A percentile compares a stretch with the other conserved stretches of the same genome.
These are phyloP conservation scores for Coemansia aciculifera DNA, from an alignment of 192 early-diverging fungal species.

Conservation along the genomic window DNA sequence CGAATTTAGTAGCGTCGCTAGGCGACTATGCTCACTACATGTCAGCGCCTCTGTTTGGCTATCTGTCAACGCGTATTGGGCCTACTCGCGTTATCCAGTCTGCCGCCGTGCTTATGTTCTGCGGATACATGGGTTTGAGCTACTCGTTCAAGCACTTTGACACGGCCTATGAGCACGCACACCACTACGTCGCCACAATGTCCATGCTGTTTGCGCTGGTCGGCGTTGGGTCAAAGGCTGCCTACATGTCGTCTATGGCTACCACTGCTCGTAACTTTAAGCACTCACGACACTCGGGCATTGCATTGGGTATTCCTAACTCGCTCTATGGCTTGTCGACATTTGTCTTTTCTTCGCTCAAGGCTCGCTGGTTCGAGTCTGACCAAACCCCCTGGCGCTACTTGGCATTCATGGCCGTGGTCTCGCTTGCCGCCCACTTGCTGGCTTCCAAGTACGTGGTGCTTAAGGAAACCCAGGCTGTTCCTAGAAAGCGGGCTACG, in stretches of 20 bases:
- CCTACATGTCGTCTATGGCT: constrained; percentile 63
- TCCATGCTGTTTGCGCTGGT: constrained; percentile 58
- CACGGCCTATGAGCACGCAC: constrained; percentile 3
- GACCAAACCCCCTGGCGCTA: constrained; percentile 55
- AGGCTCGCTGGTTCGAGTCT: constrained; percentile 53
- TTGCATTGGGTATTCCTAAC: constrained; percentile 63
- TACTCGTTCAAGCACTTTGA: constrained; percentile 27
- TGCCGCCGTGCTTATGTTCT: constrained; percentile 38
- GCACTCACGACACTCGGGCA: constrained; percentile 50
- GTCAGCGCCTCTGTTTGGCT: constrained; percentile 60
- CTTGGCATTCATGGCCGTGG: constrained; percentile 56
- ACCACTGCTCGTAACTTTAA: constrained; percentile 63
- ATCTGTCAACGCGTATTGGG: constrained; percentile 50
- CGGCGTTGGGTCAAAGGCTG: constrained; percentile 62
- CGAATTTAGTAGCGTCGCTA: constrained; percentile 62
- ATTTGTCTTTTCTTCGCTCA: constrained; percentile 61
- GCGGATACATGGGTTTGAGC: constrained; percentile 46
- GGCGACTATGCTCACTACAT: constrained; percentile 71
- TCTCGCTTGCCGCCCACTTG: constrained; percentile 54
- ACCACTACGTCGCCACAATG: constrained; percentile 47
- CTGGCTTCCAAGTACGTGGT: constrained; percentile 40
- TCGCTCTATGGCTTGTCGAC: constrained; percentile 65
- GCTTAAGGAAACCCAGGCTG: constrained; percentile 14
- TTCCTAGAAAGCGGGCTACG: constrained; percentile 19
- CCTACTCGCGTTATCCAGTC: constrained; percentile 34